Base-by-base conservation (phyloP, 768 basidiomycete species). In the Serendipita indica region DNA sequence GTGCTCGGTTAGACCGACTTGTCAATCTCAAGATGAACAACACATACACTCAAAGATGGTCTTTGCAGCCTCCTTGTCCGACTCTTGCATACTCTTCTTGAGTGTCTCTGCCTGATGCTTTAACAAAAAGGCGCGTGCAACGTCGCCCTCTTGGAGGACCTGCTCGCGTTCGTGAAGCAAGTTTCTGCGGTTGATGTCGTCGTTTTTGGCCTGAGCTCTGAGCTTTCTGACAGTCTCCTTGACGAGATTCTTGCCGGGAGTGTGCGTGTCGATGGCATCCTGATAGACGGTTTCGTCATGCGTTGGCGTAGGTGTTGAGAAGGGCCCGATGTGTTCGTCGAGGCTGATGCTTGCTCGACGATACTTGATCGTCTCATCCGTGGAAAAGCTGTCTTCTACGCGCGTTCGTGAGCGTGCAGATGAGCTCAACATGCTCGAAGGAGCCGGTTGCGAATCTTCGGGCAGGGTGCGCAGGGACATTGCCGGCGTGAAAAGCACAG, bases 81-180 rank as follows among this genome's bases (percentile, higher is more conserved):
- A 28, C 32, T 54, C 49, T 28, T 25, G 22, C 49, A 54, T 54
- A 30, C 49, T 54, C n/a, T 54, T 27, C 25, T 54, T 54, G 4
- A 54, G 32, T 10, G 2, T 54, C n/a, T 54, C 49, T n/a, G 49
- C 49, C n/a, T 54, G 49, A 30, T 54, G 49, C n/a, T 54, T 54
- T 16, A 54, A 30, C 10, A 54, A 30, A 30, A 54, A 54, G 10
- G 49, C 49, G 22, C 49, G 20, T 3, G 49, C 49, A 54, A 33
- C 49, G 25, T 54, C 49, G 49, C 49, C 49, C 7, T 54, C 49
- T 12, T 27, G 25, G 10, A 54, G 30, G 16, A 54, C 49, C 25
- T 54, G 49, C n/a, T 54, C 49, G 7, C 49, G 49, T 54, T 54
- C 49, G 7, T 54, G 49, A 18, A 54, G 32, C 25, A 54, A 33